phyloP scores from a whole-genome alignment of 768 basidiomycete species.

The Hysterangium stoloniferum region DNA sequence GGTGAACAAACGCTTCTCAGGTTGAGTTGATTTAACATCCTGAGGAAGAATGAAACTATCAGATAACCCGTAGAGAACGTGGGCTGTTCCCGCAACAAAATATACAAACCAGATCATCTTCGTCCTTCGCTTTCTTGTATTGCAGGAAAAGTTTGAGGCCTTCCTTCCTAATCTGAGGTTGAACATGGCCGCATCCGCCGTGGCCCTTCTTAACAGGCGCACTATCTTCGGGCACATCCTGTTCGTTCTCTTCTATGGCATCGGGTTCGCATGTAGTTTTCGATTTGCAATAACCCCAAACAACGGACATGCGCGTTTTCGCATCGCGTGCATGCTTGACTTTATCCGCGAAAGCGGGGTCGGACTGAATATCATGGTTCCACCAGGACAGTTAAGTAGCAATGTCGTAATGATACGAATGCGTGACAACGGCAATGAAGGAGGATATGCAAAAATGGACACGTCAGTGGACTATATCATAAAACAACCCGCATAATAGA shows the following conservation, averaged over 20 bases:
- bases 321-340: constrained; percentile 82
- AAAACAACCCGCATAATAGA: constrained; percentile 6
- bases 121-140: constrained; percentile 91
- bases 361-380: constrained; percentile 71
- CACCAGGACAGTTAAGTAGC: constrained; percentile 18
- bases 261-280: constrained; percentile 87
- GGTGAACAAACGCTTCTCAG: constrained; percentile 75
- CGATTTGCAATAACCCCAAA: constrained; percentile 81
- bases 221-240: constrained; percentile 50
- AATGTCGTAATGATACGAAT: constrained; percentile 19
- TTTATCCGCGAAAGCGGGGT: constrained; percentile 78
- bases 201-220: constrained; percentile 85
- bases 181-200: constrained; percentile 92
- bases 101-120: constrained; percentile 77
- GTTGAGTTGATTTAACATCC: constrained; percentile 76
- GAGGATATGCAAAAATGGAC: constrained; percentile 46
- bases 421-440: constrained; percentile 15
- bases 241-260: constrained; percentile 73
- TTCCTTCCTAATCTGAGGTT: constrained; percentile 88
- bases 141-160: constrained; percentile 91
- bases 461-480: constrained; percentile 44
- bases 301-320: constrained; percentile 78
- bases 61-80: constrained; percentile 6
- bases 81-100: constrained; percentile 1
- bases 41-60: constrained; percentile 21